These are phyloP conservation scores for Monilinia laxa DNA, from an alignment of 2,329 filamentous ascomycete genomes.

Conservation along the genomic window DNA sequence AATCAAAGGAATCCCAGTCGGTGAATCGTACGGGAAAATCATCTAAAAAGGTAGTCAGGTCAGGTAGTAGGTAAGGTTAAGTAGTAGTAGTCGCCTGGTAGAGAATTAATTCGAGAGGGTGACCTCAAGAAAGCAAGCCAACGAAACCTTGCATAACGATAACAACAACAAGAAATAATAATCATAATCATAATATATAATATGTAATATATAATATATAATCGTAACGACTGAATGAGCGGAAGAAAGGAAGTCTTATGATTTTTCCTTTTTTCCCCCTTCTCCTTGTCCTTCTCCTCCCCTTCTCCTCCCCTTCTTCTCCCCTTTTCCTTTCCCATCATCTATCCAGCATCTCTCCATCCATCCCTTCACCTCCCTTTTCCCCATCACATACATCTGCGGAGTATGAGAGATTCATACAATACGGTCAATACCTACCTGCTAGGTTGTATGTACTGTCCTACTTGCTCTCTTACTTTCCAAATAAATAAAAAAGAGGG, in stretches of 20 bases:
- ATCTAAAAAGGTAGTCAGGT: not conserved
- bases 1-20: conserved; percentile 13
- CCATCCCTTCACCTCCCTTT: not conserved
- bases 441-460: not conserved
- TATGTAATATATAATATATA: not conserved
- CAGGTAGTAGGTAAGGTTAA: not conserved
- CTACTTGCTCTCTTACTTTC: not conserved
- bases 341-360: too few species aligned
- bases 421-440: not conserved
- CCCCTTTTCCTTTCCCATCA: not conserved
- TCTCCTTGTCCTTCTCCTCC: not conserved
- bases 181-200: too few species aligned
- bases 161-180: not conserved
- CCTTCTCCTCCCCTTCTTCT: too few species aligned
- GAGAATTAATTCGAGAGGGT: too few species aligned
- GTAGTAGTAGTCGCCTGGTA: too few species aligned
- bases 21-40: conserved; percentile 15
- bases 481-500: conserved; percentile 13
- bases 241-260: not conserved
- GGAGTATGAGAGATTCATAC: not conserved
- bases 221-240: not conserved
- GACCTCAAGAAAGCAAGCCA: too few species aligned
- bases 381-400: not conserved
- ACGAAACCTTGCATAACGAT: not conserved
- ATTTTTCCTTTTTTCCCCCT: not conserved